A percentile compares a stretch with the other conserved stretches of the same genome.
These are phyloP conservation scores for Rhizopogon vinicolor DNA, from an alignment of 768 basidiomycete species.

Conservation along the genomic window DNA sequence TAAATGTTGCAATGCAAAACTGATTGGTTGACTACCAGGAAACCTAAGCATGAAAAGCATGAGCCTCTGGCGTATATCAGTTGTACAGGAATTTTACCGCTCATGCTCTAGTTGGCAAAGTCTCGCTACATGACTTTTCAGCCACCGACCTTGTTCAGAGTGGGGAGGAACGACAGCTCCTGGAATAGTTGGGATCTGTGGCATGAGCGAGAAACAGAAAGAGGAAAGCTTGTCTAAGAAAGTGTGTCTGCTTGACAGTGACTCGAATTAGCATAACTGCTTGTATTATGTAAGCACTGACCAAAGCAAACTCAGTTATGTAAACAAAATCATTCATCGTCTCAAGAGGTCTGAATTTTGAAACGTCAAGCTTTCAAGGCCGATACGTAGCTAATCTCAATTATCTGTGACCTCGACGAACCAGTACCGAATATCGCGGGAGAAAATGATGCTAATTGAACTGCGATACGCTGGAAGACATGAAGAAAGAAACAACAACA, in stretches of 20 bases:
- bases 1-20: slow-evolving; percentile 71
- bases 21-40: slow-evolving; percentile 94
- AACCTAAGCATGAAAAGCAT: slow-evolving; percentile 49
- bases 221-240: neutral
- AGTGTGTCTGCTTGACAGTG: neutral
- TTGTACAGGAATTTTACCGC: slow-evolving; percentile 39
- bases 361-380: too few relatives aligned
- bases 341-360: too few relatives aligned
- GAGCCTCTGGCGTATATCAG: neutral
- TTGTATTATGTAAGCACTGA: slow-evolving; percentile 4
- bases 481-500: slow-evolving; percentile 9
- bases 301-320: neutral
- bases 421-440: slow-evolving; percentile 5
- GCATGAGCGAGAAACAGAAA: slow-evolving; percentile 28
- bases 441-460: slow-evolving; percentile 4
- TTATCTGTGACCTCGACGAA: neutral
- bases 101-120: slow-evolving; percentile 64
- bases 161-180: slow-evolving; percentile 49
- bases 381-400: too few relatives aligned
- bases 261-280: neutral
- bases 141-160: slow-evolving; percentile 62
- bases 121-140: slow-evolving; percentile 56
- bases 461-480: slow-evolving; percentile 8
- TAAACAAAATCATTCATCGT: too few relatives aligned
- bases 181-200: slow-evolving; percentile 67